Base-by-base conservation (phyloP, 257 asterid species). In the Verbascum thapsus region DNA sequence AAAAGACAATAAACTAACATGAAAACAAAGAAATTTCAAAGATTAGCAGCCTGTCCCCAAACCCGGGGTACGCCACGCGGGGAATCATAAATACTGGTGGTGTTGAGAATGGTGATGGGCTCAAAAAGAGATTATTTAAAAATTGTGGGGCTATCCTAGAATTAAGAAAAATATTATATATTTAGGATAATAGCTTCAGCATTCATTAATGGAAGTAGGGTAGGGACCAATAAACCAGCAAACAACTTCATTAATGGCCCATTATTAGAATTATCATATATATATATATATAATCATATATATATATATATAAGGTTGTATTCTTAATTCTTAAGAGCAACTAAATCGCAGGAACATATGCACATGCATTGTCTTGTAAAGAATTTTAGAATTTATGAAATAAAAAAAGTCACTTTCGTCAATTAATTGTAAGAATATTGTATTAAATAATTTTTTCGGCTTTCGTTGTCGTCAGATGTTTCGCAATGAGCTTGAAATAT, bases 181-280 rank as follows among this genome's bases (percentile, higher is more conserved):
- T 12, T 50, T 18, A 17, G 45, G 23, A 58, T 9, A 23, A 58
- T 30, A 53, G 66, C 65, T 71, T 56, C 61, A 62, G 5, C 40
- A 52, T 48, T 43, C 72, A 68, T 75, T 69, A 76, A 71, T 74
- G 72, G 73, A 58, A 66, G 76, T 75, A 72, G n/a, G n/a, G n/a
- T n/a, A n/a, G 80, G 80, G 87, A 78, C 78, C 78, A 75, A 62
- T 44, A 45, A 62, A 75, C 65, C 71, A 70, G 58, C 73, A 26
- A 63, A 42, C 68, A 66, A 49, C 49, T 35, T 70, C 68, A 54
- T n/a, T 53, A 49, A 74, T 74, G 74, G 64, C 70, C 76, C 73
- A 78, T 52, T 50, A 12, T 39, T 45, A n/a, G n/a, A 74, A 49
- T 55, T 76, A 64, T 64, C 59, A 53, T 44, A 47, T 20, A 41